These are phyloP conservation scores for Rhodotorula sp. DNA, from an alignment of 1,284 basidiomycete genomes.

Conservation along the genomic window DNA sequence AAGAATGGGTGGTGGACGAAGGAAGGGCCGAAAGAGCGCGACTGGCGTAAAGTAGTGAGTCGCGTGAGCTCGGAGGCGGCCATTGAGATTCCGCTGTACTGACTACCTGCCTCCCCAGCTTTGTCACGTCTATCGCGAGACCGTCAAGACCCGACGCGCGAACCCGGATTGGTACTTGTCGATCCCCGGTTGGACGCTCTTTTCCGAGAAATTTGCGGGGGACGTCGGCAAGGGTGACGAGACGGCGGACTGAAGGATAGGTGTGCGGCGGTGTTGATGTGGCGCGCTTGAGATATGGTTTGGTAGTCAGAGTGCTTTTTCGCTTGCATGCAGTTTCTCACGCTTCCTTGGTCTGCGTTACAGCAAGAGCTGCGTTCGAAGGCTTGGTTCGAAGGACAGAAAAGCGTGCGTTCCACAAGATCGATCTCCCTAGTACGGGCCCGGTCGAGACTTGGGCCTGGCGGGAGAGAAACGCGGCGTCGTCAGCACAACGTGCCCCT, in stretches of 20 bases:
- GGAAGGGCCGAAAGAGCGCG: constrained; percentile 4
- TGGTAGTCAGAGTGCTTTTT: no score
- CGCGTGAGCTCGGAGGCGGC: neutral
- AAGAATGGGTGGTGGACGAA: neutral
- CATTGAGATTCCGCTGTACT: accelerated
- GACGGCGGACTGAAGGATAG: no score
- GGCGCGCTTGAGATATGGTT: no score
- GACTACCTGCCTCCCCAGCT: neutral
- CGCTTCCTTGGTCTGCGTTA: neutral
- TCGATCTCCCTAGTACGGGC: neutral
- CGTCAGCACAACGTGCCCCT: neutral
- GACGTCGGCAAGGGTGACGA: neutral
- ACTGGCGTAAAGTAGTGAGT: constrained; percentile 5
- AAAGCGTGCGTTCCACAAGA: neutral
- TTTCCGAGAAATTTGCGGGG: neutral
- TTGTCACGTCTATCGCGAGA: constrained; percentile 10
- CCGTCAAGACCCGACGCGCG: neutral
- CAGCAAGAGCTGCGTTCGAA: neutral
- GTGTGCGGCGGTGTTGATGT: no score
- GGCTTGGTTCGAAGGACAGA: neutral
- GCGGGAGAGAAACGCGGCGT: neutral
- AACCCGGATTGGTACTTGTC: neutral
- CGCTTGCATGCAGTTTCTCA: no score
- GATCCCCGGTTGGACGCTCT: neutral
- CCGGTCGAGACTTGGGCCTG: constrained; percentile 2